Conservation (phyloP, 805 yeast genomes). For the Naumovozyma dairenensis region DNA sequence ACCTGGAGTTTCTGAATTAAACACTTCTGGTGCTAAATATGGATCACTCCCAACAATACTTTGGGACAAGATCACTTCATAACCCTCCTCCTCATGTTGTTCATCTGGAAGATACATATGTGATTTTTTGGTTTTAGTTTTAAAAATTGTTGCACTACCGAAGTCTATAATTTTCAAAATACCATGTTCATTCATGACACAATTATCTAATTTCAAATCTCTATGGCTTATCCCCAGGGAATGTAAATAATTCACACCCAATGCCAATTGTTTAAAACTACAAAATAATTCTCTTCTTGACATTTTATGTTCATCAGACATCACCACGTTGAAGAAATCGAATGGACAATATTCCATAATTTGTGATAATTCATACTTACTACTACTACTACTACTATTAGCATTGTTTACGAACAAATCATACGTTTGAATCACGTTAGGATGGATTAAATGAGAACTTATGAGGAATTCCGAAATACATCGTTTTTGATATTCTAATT, state of each 20-base stretch:
- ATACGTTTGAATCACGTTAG: slow-evolving; percentile 67
- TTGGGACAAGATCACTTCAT: slow-evolving; percentile 40
- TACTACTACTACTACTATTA: no score
- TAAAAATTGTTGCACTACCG: slow-evolving; percentile 72
- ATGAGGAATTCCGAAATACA: slow-evolving; percentile 80
- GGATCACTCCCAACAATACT: slow-evolving; percentile 85
- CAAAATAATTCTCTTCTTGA: slow-evolving; percentile 72
- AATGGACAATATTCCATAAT: slow-evolving; percentile 81
- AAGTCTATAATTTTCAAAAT: slow-evolving; percentile 72
- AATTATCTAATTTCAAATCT: slow-evolving; percentile 73
- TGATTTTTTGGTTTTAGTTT: slow-evolving; percentile 38
- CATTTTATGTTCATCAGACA: slow-evolving; percentile 60
- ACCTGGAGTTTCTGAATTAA: slow-evolving; percentile 31
- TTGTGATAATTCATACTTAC: slow-evolving; percentile 67
- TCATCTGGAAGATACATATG: no score
- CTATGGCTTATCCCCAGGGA: slow-evolving; percentile 73
- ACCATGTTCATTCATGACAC: slow-evolving; percentile 66
- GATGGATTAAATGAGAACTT: slow-evolving; percentile 71
- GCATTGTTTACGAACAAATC: slow-evolving; percentile 47
- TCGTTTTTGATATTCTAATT: slow-evolving; percentile 70
- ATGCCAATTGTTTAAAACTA: slow-evolving; percentile 61
- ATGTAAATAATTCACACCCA: slow-evolving; percentile 67
- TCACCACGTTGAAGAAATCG: slow-evolving; percentile 76
- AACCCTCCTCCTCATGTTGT: background rate
- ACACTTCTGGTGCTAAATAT: slow-evolving; percentile 74